These are phyloP conservation scores for Penstemon barbatus DNA, from an alignment of 257 asterid species.

Conservation along the genomic window DNA sequence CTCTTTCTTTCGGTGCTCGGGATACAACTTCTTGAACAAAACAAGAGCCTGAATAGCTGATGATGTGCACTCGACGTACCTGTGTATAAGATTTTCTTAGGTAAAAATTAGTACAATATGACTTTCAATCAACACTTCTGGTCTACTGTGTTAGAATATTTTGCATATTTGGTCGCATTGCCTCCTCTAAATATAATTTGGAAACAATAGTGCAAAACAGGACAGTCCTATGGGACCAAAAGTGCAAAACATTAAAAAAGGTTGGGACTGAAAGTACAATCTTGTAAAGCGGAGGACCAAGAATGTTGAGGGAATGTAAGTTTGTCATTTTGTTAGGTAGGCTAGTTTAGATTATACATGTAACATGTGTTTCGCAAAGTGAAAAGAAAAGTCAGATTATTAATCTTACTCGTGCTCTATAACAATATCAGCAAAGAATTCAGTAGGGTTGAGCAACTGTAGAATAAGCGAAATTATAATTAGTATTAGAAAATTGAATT, in stretches of 20 bases:
- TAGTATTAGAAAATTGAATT: neutral
- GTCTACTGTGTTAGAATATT: too few species aligned
- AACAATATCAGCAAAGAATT: constrained; percentile 61
- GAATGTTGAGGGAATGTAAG: too few species aligned
- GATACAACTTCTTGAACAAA: constrained; percentile 54
- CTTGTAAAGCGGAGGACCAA: too few species aligned
- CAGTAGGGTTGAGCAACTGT: constrained; percentile 79
- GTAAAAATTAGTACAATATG: neutral
- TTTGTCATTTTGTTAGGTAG: neutral
- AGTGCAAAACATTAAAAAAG: too few species aligned
- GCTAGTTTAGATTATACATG: neutral
- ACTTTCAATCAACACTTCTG: too few species aligned
- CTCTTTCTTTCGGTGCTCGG: constrained; percentile 63
- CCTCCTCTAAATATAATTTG: too few species aligned
- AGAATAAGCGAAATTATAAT: neutral
- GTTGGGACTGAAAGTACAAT: too few species aligned
- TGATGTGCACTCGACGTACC: constrained; percentile 80
- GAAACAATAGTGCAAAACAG: too few species aligned
- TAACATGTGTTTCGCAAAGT: neutral
- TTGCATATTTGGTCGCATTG: too few species aligned
- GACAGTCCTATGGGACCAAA: too few species aligned
- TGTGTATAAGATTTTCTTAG: constrained; percentile 23
- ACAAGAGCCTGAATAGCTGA: constrained; percentile 70
- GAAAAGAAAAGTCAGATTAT: neutral
- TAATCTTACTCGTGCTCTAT: constrained; percentile 74